Base-by-base conservation (phyloP, 1,139 yeast species). In the Candida tetrigidarum region DNA sequence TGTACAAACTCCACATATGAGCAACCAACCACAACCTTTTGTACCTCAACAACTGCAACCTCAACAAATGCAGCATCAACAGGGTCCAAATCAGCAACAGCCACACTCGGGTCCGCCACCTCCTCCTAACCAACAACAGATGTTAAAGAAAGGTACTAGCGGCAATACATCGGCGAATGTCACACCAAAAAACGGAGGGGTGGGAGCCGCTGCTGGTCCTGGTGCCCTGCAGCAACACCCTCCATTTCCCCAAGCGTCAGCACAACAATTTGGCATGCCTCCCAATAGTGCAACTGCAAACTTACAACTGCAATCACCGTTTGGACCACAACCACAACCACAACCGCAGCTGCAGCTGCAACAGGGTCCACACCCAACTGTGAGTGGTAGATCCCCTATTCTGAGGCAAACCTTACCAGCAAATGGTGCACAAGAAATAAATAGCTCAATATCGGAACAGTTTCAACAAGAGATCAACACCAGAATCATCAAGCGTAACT, bases 401-500 rank as follows among this genome's bases (percentile, higher is more conserved):
- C 41, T 28, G 34, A 25, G 44, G 28, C 39, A 41, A 41, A 45
- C 37, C 16, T 12, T 37, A 11, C 20, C 20, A 7, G 37, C 34
- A 15, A 39, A 32, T 33, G 27, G 29, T 23, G 20, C 23, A 12
- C 43, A 34, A 35, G 41, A 40, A 2, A 16, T 32, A 5, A 37
- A 39, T n/a, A 20, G 18, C 15, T n/a, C 36, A 11, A 18, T 37
- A 12, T 33, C 30, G 9, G 46, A 42, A 9, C 50, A 47, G 35
- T 23, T 42, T 29, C 73, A 67, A 45, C 67, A 61, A 44, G 76
- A 71, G 41, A 45, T 69, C 8, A 70, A 71, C 46, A 60, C 71
- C 5, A 62, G 71, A 41, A 61, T 72, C 12, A 61, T 69, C 49
- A 71, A 70, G 48, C 56, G 77, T 22, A 73, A 72, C 49, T 48